These are phyloP conservation scores for Phascolomyces articulosus DNA, from an alignment of 371 early-diverging fungal genomes.

Conservation along the genomic window DNA sequence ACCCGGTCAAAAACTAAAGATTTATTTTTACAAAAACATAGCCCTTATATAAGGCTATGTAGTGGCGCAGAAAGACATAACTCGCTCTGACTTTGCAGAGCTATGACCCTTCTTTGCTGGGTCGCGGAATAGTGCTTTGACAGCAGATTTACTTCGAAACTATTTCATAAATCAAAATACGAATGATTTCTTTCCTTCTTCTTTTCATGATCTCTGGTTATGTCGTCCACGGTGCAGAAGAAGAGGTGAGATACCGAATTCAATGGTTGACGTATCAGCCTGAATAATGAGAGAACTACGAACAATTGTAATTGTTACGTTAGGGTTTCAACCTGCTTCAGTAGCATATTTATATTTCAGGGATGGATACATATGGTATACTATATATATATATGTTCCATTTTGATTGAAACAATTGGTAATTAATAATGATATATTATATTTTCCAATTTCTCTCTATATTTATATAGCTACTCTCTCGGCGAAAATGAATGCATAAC, in stretches of 20 bases:
- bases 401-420: not conserved
- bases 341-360: not conserved
- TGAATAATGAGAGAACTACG: not conserved
- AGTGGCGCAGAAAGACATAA: conserved; percentile 10
- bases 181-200: not conserved
- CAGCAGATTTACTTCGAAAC: too few species aligned
- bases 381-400: not conserved
- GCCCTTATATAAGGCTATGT: too few species aligned
- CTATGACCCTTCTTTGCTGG: too few species aligned
- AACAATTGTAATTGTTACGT: not conserved
- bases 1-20: too few species aligned
- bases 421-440: too few species aligned
- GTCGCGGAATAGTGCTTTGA: not conserved
- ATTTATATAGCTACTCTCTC: not conserved
- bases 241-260: not conserved
- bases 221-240: not conserved
- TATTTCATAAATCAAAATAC: too few species aligned
- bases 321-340: not conserved
- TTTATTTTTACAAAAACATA: too few species aligned
- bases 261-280: not conserved
- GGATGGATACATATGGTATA: not conserved
- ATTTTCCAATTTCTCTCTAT: too few species aligned
- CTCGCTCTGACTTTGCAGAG: not conserved
- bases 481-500: not conserved
- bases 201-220: conserved; percentile 3